phyloP scores from a whole-genome alignment of 352 stramenopile species.

The Globisporangium rhizosaccharum region DNA sequence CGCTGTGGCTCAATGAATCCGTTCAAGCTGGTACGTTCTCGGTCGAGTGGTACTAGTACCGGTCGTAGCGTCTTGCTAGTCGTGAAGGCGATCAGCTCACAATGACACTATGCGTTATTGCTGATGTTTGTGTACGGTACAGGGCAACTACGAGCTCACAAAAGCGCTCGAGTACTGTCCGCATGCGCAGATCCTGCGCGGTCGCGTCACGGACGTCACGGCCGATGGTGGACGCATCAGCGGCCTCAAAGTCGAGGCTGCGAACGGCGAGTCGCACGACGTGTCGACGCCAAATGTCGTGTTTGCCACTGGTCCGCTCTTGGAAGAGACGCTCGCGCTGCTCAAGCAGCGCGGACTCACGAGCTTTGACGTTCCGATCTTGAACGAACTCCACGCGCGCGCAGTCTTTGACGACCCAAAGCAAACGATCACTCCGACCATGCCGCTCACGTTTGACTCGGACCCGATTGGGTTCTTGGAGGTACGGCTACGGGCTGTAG shows the following conservation, averaged over 20 bases:
- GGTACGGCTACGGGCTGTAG: constrained; percentile 12
- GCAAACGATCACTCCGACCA: constrained; percentile 39
- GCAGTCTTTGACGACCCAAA: constrained; percentile 62
- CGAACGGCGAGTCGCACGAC: constrained; percentile 45
- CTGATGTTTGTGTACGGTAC: background rate
- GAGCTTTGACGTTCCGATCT: constrained; percentile 52
- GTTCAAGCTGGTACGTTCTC: constrained; percentile 42
- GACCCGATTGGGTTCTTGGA: constrained; percentile 61
- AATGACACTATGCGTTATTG: background rate
- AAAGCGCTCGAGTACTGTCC: constrained; percentile 64
- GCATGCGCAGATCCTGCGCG: constrained; percentile 43
- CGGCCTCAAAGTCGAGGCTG: constrained; percentile 44
- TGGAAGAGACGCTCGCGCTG: constrained; percentile 57
- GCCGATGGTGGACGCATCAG: constrained; percentile 41
- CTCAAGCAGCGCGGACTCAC: constrained; percentile 48
- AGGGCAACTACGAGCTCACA: constrained; percentile 54
- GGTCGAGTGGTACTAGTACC: no score
- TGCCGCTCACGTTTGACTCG: constrained; percentile 70
- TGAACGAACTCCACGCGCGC: constrained; percentile 71
- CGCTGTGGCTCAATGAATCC: constrained; percentile 66
- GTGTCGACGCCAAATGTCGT: constrained; percentile 62
- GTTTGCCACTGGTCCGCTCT: constrained; percentile 63
- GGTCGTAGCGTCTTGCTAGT: background rate
- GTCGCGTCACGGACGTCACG: constrained; percentile 59
- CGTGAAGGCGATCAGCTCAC: background rate